Evolutionary conservation across 306 rosid species (phyloP).

Genomic region (Vigna radiata): DNA sequence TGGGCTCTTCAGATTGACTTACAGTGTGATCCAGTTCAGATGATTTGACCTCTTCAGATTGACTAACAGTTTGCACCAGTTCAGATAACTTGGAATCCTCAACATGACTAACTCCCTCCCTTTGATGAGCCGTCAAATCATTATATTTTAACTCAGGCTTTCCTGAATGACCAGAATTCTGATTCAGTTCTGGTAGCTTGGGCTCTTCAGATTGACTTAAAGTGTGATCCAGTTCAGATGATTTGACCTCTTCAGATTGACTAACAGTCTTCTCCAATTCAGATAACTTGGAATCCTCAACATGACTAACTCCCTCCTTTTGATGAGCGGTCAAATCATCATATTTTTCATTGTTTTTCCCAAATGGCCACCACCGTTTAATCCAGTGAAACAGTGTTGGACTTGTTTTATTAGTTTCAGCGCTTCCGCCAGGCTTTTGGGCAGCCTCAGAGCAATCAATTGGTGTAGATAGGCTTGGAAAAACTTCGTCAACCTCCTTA

Average conservation of each 20-base stretch:
- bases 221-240: constrained; percentile 48
- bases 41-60: constrained; percentile 44
- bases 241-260: constrained; percentile 43
- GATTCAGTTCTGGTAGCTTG: constrained; percentile 47
- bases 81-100: constrained; percentile 53
- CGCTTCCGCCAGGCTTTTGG: constrained; percentile 41
- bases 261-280: constrained; percentile 40
- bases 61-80: constrained; percentile 41
- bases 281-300: constrained; percentile 53
- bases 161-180: constrained; percentile 37
- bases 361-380: constrained; percentile 58
- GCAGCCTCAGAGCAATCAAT: constrained; percentile 45
- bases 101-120: constrained; percentile 31
- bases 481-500: constrained; percentile 53
- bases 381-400: constrained; percentile 53
- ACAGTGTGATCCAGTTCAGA: constrained; percentile 45
- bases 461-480: constrained; percentile 37
- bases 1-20: constrained; percentile 31
- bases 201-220: constrained; percentile 30
- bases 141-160: constrained; percentile 53
- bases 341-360: constrained; percentile 47
- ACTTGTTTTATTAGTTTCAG: constrained; percentile 43
- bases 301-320: constrained; percentile 28
- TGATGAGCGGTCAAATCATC: constrained; percentile 47
- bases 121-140: constrained; percentile 45